Conservation (phyloP, 805 yeast genomes). For the Starmerella bacillaris region DNA sequence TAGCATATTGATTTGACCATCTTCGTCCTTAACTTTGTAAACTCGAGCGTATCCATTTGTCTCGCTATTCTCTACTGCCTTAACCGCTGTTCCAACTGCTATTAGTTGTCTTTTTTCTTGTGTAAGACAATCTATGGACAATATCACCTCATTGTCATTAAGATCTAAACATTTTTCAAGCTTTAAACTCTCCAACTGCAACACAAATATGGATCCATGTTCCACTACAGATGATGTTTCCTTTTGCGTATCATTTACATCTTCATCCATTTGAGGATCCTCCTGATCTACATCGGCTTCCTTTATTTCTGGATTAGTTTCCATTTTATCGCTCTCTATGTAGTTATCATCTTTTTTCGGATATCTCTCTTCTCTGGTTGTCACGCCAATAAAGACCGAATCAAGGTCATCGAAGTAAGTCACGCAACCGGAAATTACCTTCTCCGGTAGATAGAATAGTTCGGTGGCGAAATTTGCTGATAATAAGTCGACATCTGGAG, state of each 20-base stretch:
- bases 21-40: constrained; percentile 17
- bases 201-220: constrained; percentile 4
- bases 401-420: constrained; percentile 7
- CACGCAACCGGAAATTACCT: background rate
- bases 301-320: no score
- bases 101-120: constrained; percentile 36
- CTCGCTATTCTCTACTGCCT: constrained; percentile 62
- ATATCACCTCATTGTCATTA: constrained; percentile 10
- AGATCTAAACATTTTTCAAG: constrained; percentile 1
- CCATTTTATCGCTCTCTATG: background rate
- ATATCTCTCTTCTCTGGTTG: background rate
- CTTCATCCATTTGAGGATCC: background rate
- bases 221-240: background rate
- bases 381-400: constrained; percentile 6
- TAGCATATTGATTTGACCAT: constrained; percentile 1
- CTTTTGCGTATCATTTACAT: background rate
- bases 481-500: constrained; percentile 1
- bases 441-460: background rate
- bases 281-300: background rate
- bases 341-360: no score
- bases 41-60: constrained; percentile 63
- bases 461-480: constrained; percentile 6
- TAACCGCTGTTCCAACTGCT: constrained; percentile 60
- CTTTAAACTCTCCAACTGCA: constrained; percentile 4
- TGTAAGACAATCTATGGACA: constrained; percentile 5